These are phyloP conservation scores for Glycyrrhiza uralensis DNA, from an alignment of 306 rosid genomes.

Conservation along the genomic window DNA sequence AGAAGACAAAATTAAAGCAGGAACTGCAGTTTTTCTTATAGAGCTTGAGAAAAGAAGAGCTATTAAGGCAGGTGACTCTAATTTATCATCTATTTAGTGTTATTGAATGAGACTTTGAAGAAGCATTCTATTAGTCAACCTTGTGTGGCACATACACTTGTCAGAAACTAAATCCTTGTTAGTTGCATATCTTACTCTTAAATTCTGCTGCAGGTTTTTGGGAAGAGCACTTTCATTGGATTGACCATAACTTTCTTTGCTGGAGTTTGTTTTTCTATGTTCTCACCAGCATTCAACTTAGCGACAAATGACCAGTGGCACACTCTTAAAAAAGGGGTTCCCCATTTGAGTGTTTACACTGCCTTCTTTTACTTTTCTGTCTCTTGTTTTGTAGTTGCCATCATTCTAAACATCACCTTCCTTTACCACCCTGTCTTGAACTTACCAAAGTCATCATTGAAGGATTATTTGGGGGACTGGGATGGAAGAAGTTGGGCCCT, in stretches of 20 bases:
- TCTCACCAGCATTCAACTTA: slow-evolving; percentile 89
- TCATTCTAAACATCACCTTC: slow-evolving; percentile 70
- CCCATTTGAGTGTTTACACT: slow-evolving; percentile 75
- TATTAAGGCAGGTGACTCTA: slow-evolving; percentile 53
- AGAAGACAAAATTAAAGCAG: slow-evolving; percentile 40
- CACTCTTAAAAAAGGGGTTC: slow-evolving; percentile 62
- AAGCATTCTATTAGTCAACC: neutral
- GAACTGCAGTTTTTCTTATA: slow-evolving; percentile 71
- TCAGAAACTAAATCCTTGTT: neutral
- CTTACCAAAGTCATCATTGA: slow-evolving; percentile 69
- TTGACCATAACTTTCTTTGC: slow-evolving; percentile 70
- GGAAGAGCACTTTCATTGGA: slow-evolving; percentile 68
- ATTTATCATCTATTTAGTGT: neutral
- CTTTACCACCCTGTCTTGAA: slow-evolving; percentile 71
- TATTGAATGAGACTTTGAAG: neutral
- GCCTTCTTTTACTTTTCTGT: slow-evolving; percentile 84
- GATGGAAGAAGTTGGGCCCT: slow-evolving; percentile 92
- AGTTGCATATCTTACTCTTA: neutral
- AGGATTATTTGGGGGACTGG: slow-evolving; percentile 74
- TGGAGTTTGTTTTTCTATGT: slow-evolving; percentile 77
- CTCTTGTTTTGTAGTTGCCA: slow-evolving; percentile 66
- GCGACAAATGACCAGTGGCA: slow-evolving; percentile 98
- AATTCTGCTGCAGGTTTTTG: slow-evolving; percentile 61
- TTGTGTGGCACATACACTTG: neutral
- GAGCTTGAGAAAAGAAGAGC: slow-evolving; percentile 75